Percentiles rank a stretch among this genome's conserved stretches.
phyloP scores from a whole-genome alignment of 371 early-diverging fungal species.

The Saksenaea vasiformis region DNA sequence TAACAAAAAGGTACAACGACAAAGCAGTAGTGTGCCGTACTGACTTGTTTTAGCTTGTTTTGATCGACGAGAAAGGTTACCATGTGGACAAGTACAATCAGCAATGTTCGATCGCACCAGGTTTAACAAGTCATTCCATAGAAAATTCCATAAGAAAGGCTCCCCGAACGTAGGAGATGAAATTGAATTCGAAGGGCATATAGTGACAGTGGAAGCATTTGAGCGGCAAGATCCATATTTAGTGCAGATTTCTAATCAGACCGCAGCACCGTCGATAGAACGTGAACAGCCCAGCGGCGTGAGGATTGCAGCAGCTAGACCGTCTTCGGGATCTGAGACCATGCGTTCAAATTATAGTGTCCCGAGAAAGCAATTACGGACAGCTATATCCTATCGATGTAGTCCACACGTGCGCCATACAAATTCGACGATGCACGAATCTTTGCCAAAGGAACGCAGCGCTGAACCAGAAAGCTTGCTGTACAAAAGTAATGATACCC shows the following conservation, averaged over 20 bases:
- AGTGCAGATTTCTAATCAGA: background rate
- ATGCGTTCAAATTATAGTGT: background rate
- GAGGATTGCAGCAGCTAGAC: background rate
- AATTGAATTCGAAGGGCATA: conserved; percentile 62
- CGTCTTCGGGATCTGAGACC: background rate
- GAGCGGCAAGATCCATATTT: conserved; percentile 9
- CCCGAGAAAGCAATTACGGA: background rate
- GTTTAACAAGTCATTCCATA: conserved; percentile 7
- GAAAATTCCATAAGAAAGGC: conserved; percentile 48
- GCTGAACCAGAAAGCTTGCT: background rate
- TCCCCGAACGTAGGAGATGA: conserved; percentile 54
- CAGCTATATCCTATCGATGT: background rate
- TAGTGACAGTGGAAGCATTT: conserved; percentile 54
- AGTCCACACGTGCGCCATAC: background rate
- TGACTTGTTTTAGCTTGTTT: conserved; percentile 31
- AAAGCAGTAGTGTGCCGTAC: background rate
- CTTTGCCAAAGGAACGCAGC: background rate
- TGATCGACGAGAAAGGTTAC: conserved; percentile 52
- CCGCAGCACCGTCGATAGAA: background rate
- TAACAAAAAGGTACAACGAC: conserved; percentile 40
- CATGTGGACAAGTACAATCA: conserved; percentile 40
- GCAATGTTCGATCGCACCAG: background rate
- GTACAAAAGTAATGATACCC: no score
- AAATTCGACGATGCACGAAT: no score
- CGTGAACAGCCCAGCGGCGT: background rate